These are phyloP conservation scores for Flaveria trinervia DNA, from an alignment of 129 eudicot species.

Conservation along the genomic window DNA sequence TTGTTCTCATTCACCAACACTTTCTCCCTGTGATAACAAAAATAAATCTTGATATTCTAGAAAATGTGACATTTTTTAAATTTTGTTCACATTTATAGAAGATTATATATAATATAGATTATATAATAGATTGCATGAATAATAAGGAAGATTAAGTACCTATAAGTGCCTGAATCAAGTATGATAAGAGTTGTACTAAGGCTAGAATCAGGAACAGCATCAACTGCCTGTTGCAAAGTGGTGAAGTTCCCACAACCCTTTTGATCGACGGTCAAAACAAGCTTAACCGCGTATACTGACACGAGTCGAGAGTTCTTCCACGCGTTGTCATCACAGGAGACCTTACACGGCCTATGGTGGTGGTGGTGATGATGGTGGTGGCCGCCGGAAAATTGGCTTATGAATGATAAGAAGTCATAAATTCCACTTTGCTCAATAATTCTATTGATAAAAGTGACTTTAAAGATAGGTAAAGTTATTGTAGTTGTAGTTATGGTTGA, in stretches of 20 bases:
- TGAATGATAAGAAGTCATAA: slow-evolving; percentile 28
- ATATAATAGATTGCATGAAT: not conserved
- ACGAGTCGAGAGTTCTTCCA: slow-evolving; percentile 72
- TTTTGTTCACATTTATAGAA: not conserved
- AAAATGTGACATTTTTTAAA: not conserved
- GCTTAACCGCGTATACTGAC: slow-evolving; percentile 47
- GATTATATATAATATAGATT: not conserved
- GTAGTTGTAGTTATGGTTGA: slow-evolving; percentile 20
- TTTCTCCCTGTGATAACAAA: slow-evolving; percentile 65
- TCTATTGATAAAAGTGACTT: slow-evolving; percentile 31
- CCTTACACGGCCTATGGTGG: slow-evolving; percentile 23
- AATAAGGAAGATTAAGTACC: slow-evolving; percentile 38
- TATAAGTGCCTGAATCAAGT: slow-evolving; percentile 73
- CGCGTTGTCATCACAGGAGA: slow-evolving; percentile 39
- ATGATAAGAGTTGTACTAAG: slow-evolving; percentile 54
- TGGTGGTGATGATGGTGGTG: slow-evolving; percentile 33
- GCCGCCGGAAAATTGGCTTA: slow-evolving; percentile 6
- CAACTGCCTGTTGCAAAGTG: slow-evolving; percentile 80
- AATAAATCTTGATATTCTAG: no score
- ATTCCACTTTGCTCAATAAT: slow-evolving; percentile 35
- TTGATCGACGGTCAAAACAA: slow-evolving; percentile 57
- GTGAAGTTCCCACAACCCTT: slow-evolving; percentile 81
- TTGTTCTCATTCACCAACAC: slow-evolving; percentile 53
- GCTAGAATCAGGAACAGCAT: slow-evolving; percentile 72
- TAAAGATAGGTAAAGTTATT: slow-evolving; percentile 13